phyloP scores from a whole-genome alignment of 768 basidiomycete genomes.

The Lanmaoa rubissima region DNA sequence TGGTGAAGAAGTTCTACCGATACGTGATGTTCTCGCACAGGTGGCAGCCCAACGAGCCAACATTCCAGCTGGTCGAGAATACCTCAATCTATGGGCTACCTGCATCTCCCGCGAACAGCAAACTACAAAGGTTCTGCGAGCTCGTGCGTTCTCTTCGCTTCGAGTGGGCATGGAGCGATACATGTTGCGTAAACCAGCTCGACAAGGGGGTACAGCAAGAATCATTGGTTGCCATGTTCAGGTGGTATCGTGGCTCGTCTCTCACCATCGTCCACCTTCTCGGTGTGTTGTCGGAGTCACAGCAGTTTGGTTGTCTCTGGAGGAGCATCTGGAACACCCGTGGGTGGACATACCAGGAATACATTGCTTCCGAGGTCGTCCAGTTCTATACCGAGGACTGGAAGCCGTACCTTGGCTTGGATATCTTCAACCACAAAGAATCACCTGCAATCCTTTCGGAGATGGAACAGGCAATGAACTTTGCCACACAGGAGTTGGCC shows the following conservation, averaged over 20 bases:
- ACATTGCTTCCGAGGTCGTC: too few relatives aligned
- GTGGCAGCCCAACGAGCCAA: neutral
- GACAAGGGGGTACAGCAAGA: neutral
- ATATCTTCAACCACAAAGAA: neutral
- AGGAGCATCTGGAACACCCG: slow-evolving; percentile 2
- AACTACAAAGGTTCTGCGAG: neutral
- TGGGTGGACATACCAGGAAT: too few relatives aligned
- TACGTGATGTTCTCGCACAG: slow-evolving; percentile 8
- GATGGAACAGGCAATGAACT: neutral
- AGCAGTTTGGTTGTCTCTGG: slow-evolving; percentile 7
- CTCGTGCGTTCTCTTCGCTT: neutral
- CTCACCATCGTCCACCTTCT: slow-evolving; percentile 7
- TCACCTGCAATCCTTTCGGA: neutral
- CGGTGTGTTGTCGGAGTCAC: neutral
- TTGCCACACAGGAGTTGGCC: neutral
- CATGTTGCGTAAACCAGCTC: slow-evolving; percentile 8
- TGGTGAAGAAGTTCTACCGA: neutral
- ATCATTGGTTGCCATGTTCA: slow-evolving; percentile 12
- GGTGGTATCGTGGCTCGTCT: slow-evolving; percentile 5
- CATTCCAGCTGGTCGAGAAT: neutral
- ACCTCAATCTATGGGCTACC: neutral
- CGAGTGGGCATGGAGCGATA: slow-evolving; percentile 11
- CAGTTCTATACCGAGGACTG: too few relatives aligned
- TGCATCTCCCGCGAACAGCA: neutral
- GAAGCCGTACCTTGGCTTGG: too few relatives aligned